Percentiles rank a stretch among this genome's conserved stretches.
phyloP scores from a whole-genome alignment of 2,329 filamentous ascomycete genomes.

The Zymoseptoria ardabiliae region DNA sequence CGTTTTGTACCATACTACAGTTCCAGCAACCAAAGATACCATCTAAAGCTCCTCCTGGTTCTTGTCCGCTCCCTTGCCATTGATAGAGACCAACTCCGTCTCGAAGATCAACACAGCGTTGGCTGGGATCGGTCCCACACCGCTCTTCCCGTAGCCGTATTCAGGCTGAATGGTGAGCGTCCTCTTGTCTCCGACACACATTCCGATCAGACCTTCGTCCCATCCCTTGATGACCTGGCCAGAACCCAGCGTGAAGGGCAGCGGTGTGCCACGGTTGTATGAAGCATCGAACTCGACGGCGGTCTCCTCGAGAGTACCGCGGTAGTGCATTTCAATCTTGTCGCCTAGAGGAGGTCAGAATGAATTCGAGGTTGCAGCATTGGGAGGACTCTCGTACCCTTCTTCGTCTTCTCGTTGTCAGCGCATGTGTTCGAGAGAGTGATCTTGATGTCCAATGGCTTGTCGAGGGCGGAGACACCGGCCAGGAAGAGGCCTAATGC shows the following conservation, averaged over 20 bases:
- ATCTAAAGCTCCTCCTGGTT: slow-evolving; percentile 4
- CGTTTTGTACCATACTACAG: background rate
- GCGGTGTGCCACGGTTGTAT: slow-evolving; percentile 72
- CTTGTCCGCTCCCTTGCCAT: slow-evolving; percentile 41
- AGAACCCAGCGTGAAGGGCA: slow-evolving; percentile 71
- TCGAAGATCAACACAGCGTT: slow-evolving; percentile 82
- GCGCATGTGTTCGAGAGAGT: slow-evolving; percentile 64
- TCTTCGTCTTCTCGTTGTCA: slow-evolving; percentile 56
- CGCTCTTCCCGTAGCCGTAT: slow-evolving; percentile 67
- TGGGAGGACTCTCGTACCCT: slow-evolving; percentile 28
- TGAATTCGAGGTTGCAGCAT: background rate
- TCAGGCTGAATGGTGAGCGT: slow-evolving; percentile 85
- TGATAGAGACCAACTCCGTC: slow-evolving; percentile 79
- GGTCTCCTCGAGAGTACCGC: slow-evolving; percentile 65
- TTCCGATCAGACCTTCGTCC: slow-evolving; percentile 85
- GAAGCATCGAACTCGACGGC: slow-evolving; percentile 47
- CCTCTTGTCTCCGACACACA: slow-evolving; percentile 94
- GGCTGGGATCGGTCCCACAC: slow-evolving; percentile 78
- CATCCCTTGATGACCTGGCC: slow-evolving; percentile 94
- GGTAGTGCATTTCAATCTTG: slow-evolving; percentile 79
- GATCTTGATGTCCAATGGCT: slow-evolving; percentile 68
- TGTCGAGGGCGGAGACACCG: slow-evolving; percentile 36
- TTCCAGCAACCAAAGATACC: background rate
- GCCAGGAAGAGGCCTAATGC: slow-evolving; percentile 45
- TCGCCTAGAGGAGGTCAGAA: slow-evolving; percentile 49